Evolutionary conservation across 106 monocot genomes (phyloP).

Genomic region (Platanthera guangdongensis): DNA sequence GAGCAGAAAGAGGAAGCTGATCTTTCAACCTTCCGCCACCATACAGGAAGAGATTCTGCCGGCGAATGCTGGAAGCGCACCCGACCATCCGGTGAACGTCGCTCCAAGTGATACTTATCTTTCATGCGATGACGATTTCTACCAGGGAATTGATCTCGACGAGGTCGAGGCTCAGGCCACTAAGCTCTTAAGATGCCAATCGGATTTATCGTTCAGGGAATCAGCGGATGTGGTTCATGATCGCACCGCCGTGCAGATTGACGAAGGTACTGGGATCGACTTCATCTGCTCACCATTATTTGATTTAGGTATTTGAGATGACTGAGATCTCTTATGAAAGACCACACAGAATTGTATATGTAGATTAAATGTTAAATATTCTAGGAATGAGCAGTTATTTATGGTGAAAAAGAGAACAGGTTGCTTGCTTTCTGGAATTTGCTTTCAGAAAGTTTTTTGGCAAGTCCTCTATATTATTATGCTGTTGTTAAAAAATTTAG

Average conservation of each 20-base stretch:
- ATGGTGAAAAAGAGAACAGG: no score
- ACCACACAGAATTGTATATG: no score
- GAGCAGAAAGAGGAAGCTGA: conserved; percentile 75
- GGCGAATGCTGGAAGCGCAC: conserved; percentile 4
- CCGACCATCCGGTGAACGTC: neutral
- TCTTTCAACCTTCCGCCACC: conserved; percentile 30
- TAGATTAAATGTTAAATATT: no score
- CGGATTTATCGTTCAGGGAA: conserved; percentile 7
- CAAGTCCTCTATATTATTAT: no score
- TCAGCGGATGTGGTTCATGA: neutral
- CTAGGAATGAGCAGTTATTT: no score
- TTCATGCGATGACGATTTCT: conserved; percentile 71
- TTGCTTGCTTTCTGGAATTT: no score
- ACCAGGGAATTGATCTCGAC: conserved; percentile 75
- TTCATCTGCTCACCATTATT: conserved; percentile 44
- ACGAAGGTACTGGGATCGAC: conserved; percentile 9
- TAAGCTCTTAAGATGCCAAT: conserved; percentile 35
- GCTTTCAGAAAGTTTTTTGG: no score
- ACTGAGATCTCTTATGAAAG: no score
- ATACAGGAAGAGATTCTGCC: conserved; percentile 1
- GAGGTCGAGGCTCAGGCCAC: conserved; percentile 82
- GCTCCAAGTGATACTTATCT: conserved; percentile 4
- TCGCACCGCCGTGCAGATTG: neutral
- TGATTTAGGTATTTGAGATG: conserved; percentile 59
- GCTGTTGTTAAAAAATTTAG: no score